Conservation (phyloP, 2,329 filamentous ascomycete genomes). For the Sporothrix pseudoabietina region DNA sequence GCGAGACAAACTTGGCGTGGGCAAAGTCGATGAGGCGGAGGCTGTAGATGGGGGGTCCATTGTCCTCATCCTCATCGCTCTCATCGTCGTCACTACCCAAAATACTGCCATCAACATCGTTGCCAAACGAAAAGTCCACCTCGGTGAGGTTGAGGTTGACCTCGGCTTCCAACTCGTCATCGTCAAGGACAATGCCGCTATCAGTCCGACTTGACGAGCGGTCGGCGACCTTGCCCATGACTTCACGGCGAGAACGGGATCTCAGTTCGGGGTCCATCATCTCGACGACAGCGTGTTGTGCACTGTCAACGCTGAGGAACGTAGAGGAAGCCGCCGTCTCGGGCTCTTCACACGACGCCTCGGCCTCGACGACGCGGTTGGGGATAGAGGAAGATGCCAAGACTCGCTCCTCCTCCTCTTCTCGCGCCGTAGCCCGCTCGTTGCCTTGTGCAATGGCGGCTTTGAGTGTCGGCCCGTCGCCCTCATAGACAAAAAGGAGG, state of each 20-base stretch:
- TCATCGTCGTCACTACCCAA: constrained; percentile 45
- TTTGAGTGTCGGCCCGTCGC: constrained; percentile 59
- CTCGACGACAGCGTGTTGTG: background rate
- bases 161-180: constrained; percentile 45
- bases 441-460: constrained; percentile 57
- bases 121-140: constrained; percentile 9
- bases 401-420: background rate
- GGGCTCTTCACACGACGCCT: constrained; percentile 17
- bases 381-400: background rate
- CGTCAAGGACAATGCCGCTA: constrained; percentile 57
- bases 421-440: constrained; percentile 43
- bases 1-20: constrained; percentile 81
- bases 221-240: constrained; percentile 35
- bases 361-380: constrained; percentile 20
- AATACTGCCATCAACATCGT: background rate
- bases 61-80: constrained; percentile 52
- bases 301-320: background rate
- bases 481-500: constrained; percentile 65
- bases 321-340: background rate
- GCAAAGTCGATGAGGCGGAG: constrained; percentile 97
- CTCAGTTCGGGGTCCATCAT: constrained; percentile 27
- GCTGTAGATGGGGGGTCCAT: constrained; percentile 67
- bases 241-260: constrained; percentile 29
- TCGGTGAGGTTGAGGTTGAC: constrained; percentile 48
- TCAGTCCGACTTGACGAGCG: constrained; percentile 53